phyloP scores from a whole-genome alignment of 164 flowering plant species.

The Protea cynaroides region DNA sequence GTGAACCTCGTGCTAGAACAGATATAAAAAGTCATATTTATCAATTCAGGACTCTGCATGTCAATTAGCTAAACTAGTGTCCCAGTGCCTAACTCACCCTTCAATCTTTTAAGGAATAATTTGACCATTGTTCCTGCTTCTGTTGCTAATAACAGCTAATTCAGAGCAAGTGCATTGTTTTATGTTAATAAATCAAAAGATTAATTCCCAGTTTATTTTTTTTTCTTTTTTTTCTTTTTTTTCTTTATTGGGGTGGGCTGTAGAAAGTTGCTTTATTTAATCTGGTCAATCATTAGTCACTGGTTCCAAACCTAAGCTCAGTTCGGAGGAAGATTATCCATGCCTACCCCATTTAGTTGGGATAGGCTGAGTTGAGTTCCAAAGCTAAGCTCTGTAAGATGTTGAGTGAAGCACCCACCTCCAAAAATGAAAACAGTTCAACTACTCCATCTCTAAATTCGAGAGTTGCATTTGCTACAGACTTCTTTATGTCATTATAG shows the following conservation, averaged over 20 bases:
- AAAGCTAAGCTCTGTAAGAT: no score
- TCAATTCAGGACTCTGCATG: background rate
- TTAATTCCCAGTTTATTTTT: background rate
- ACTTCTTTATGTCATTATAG: conserved; percentile 58
- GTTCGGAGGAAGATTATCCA: no score
- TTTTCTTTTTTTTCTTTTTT: no score
- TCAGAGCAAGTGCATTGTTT: background rate
- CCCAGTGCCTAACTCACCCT: background rate
- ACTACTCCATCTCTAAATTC: conserved; percentile 88
- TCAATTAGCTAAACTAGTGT: background rate
- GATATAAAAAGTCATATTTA: background rate
- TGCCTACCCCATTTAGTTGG: no score
- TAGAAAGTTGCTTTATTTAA: no score
- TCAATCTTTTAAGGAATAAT: background rate
- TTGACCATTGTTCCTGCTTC: background rate
- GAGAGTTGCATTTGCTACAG: conserved; percentile 62
- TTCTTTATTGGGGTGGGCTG: no score
- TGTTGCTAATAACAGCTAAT: background rate
- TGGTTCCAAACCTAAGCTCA: background rate
- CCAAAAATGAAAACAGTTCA: conserved; percentile 75
- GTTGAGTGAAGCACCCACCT: conserved; percentile 39
- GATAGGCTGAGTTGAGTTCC: no score
- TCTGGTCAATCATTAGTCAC: background rate
- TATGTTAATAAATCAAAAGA: background rate
- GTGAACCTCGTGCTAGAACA: background rate